Evolutionary conservation across 805 yeast genomes (phyloP), one percentile per base, ranked within the genome.

Genomic region (Starmera dryadoides): DNA sequence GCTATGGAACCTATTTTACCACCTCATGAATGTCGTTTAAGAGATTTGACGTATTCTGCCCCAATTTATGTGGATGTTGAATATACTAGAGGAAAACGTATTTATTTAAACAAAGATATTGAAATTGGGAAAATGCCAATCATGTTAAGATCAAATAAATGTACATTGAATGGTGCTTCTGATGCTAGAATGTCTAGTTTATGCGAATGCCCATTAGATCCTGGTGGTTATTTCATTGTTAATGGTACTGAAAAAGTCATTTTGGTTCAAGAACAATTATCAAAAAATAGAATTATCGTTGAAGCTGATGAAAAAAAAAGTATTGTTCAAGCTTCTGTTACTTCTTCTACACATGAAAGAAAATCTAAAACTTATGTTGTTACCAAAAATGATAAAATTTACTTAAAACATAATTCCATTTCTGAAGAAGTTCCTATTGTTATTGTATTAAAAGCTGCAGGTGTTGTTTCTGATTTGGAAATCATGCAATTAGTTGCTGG

Each of bases 51-150:
- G 0, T 91, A 91, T 54, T 81, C 94, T 34, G 97, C 98, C 1
- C 97, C 97, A 2, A 86, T 91, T 30, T 86, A 81, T 52, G 98
- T 91, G 36, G 98, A 93, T 64, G 96, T 93, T 19, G 98, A 93
- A 57, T 93, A 93, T 58, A 93, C 98, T 0, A 75, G 97, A 58
- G 98, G 98, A 28, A 72, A 91, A 46, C 88, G 87, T 60, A 86
- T 93, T 59, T 86, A 91, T 49, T 77, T 86, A 69, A 91, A 87
- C 51, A 75, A 84, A 52, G 94, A 87, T 56, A 74, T 93, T 43
- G 97, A 89, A 58, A 91, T 93, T 44, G 99, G 98, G 28, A 77
- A 95, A 55, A 93, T 93, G 96, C 98, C 98, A n/a, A 81, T 93
- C 53, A 93, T 93, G 98, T 71, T 93, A 51, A 73, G 97, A 52